Percentiles rank a stretch among this genome's conserved stretches.
phyloP scores from a whole-genome alignment of 2,329 filamentous ascomycete genomes.

The Chrysoporthe cubensis region DNA sequence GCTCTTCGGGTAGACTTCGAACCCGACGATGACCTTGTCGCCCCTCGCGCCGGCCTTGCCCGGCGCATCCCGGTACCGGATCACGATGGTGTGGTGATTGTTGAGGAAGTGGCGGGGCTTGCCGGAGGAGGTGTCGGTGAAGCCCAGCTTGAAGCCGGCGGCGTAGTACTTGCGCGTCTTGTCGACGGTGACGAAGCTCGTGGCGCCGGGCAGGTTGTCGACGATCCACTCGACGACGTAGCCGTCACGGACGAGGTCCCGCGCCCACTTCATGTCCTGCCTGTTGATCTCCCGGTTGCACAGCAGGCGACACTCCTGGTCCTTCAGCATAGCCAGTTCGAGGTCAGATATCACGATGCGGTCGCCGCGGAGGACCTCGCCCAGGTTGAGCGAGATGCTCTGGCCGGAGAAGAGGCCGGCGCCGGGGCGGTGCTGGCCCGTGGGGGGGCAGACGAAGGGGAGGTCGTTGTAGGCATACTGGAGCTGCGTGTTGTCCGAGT shows the following conservation, averaged over 20 bases:
- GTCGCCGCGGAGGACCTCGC: slow-evolving; percentile 85
- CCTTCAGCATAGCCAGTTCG: slow-evolving; percentile 75
- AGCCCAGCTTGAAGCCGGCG: slow-evolving; percentile 86
- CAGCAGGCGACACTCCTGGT: slow-evolving; percentile 72
- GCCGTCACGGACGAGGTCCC: slow-evolving; percentile 73
- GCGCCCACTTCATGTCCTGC: slow-evolving; percentile 67
- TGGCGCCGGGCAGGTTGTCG: slow-evolving; percentile 87
- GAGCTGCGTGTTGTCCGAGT: slow-evolving; percentile 86
- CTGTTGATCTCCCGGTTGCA: slow-evolving; percentile 71
- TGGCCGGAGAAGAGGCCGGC: slow-evolving; percentile 74
- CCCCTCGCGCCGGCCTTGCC: slow-evolving; percentile 70
- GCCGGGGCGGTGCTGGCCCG: slow-evolving; percentile 66
- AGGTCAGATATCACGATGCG: slow-evolving; percentile 85
- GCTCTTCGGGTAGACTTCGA: slow-evolving; percentile 89
- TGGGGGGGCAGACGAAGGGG: slow-evolving; percentile 83
- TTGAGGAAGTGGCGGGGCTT: slow-evolving; percentile 75
- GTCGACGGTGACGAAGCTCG: slow-evolving; percentile 85
- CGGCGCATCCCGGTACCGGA: slow-evolving; percentile 75
- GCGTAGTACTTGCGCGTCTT: slow-evolving; percentile 87
- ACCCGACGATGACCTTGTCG: slow-evolving; percentile 81
- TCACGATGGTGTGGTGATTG: slow-evolving; percentile 85
- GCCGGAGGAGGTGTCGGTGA: slow-evolving; percentile 65
- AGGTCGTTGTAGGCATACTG: slow-evolving; percentile 91
- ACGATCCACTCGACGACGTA: slow-evolving; percentile 95
- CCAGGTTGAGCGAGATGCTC: slow-evolving; percentile 80